Evolutionary conservation across 805 yeast genomes (phyloP), one percentile per base, ranked within the genome.

Genomic region (Candida yuanshanica): DNA sequence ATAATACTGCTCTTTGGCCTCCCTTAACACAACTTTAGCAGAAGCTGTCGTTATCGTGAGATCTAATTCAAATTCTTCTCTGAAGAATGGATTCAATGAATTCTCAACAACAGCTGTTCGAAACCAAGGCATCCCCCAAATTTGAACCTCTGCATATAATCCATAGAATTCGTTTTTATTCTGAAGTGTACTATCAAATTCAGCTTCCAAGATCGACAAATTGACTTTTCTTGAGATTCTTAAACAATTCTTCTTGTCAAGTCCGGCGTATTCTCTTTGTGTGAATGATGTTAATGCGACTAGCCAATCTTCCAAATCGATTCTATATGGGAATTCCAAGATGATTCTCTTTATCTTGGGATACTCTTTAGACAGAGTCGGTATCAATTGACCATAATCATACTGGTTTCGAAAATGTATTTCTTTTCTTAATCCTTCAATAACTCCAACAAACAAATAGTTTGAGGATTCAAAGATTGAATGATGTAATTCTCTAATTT

Each of bases 81-180:
- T 77, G 93, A 96, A 90, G 56, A 86, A 86, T 1, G 95, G 90
- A 41, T 71, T 70, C 0, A 59, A 49, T 3, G 59, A 43, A 35
- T 72, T 65, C 27, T 68, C 64, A 0, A 81, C 81, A 7, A 76
- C 66, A 2, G 89, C 81, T 0, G 96, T 86, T 49, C 88, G 68
- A 29, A 84, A 86, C 87, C 91, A 83, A 1, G 83, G 77, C 36
- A 76, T 69, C 16, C 76, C 80, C 83, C 93, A 83, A 58, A 86
- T 69, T 14, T 72, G 64, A 3, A 89, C 67, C 51, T 88, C 96
- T 2, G 84, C 77, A 53, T 85, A 90, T 1, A 81, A 51, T 45
- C 50, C 50, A 20, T 44, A 43, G 4, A 27, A 18, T 14, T 27
- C 18, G 4, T 36, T 38, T n/a, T 35, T 37, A 3, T 35, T 9